Evolutionary conservation across 495 filamentous ascomycete genomes (phyloP), one percentile per base, ranked within the genome.

Genomic region (Haplographium delicatum): DNA sequence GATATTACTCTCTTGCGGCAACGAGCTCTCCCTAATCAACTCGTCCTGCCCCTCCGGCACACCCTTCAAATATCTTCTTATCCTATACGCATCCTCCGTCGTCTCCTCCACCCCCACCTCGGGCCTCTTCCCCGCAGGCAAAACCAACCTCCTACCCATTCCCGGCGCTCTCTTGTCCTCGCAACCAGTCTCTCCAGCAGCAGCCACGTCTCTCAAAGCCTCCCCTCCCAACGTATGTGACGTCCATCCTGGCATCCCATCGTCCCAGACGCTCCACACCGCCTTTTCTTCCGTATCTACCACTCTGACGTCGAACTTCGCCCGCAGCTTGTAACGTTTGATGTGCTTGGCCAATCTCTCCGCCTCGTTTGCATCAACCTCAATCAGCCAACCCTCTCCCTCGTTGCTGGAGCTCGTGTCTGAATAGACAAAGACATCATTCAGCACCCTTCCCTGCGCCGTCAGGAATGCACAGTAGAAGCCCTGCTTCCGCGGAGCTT

Each of bases 401-500:
- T 22, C 28, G 25, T 43, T 11, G 22, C 33, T 39, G 54, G n/a
- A 46, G 38, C 50, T 30, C 40, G 5, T 2, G 35, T 76, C 64
- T 3, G 82, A 82, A 71, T 93, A 96, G 24, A 98, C 72, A 69
- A 96, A 95, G 22, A 88, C 86, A 65, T 98, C 93, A 66, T 90
- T 79, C 22, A 96, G 71, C 8, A 96, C 72, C 33, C 88, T 77
- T 35, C 93, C 91, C 55, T 84, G 79, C 16, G 89, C 88, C 56
- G 83, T 95, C 10, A 98, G 77, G 61, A 98, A 96, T 1, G 82
- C 86, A 19, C 79, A 71, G 68, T 94, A 96, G 63, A 80, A 80
- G 5, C 53, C 53, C 10, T 16, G 10, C 26, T 13, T 81, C 80
- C 50, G 65, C 8, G 42, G 67, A 40, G 62, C 65, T 51, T 61